phyloP scores from a whole-genome alignment of 163 green algal species.

The Botryococcus braunii region DNA sequence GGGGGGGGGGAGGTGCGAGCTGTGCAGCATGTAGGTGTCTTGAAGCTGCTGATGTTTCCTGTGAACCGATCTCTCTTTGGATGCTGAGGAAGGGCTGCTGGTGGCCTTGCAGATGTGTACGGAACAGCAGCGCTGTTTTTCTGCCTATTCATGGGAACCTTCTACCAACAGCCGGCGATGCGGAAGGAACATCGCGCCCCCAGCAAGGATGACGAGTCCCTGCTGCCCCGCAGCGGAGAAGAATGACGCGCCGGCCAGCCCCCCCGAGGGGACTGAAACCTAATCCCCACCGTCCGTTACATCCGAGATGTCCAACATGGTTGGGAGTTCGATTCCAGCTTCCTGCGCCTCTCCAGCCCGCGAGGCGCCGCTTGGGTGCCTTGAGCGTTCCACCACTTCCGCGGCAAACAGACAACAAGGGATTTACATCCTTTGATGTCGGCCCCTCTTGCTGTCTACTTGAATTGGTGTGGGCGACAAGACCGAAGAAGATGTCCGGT shows the following conservation, averaged over 20 bases:
- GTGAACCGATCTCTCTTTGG: not conserved
- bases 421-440: no score
- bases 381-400: not conserved
- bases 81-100: not conserved
- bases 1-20: not conserved
- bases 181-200: not conserved
- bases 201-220: constrained; percentile 3
- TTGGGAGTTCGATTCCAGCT: not conserved
- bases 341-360: not conserved
- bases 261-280: no score
- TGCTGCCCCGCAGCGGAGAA: not conserved
- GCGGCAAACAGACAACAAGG: not conserved
- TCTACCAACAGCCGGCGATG: constrained; percentile 6
- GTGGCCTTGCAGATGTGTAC: constrained; percentile 1
- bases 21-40: not conserved
- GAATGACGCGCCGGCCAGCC: no score
- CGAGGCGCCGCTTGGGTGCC: not conserved
- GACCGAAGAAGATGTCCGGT: no score
- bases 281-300: no score
- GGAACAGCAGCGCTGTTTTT: constrained; percentile 1
- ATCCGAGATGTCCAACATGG: not conserved
- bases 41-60: not conserved
- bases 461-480: no score
- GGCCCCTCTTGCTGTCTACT: no score
- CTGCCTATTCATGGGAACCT: not conserved